Base-by-base conservation (phyloP, 768 basidiomycete species). In the Tricholoma bakamatsutake region DNA sequence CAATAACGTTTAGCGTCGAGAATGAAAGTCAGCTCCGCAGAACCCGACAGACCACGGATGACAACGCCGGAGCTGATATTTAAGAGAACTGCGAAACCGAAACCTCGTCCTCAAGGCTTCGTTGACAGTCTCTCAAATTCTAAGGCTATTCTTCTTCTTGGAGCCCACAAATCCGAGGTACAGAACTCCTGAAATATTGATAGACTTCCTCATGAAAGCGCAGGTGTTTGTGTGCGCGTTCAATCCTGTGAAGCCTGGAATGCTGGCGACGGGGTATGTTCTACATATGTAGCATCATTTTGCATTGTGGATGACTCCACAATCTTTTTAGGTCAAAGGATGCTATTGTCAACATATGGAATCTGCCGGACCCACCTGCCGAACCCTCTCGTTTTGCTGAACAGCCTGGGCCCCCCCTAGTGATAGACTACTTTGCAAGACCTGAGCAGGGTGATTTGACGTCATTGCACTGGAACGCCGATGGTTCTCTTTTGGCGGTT, bases 191-290 rank as follows among this genome's bases (percentile, higher is more conserved):
- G 42, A 21, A 53, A 42, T 18, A 18, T 53, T 47, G 33, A 24
- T 17, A 43, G 48, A 17, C 47, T 47, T 37, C 48, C 21, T 45
- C 28, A 24, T 18, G 31, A 58, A 39, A 53, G 28, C 52, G 24
- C 54, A 91, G 89, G 87, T 93, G 6, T 93, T 91, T 53, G 83
- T 88, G 5, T 88, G 88, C 54, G 81, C 85, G 4, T 93, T 88
- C 77, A 92, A 89, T 69, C 89, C 90, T 11, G 74, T 70, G 35
- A 72, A 78, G 33, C 73, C 73, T 30, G 75, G 79, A 37, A 63
- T 83, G n/a, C 69, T 93, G 15, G 87, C 87, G 18, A 83, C 89
- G 28, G 90, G 90, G 89, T 90, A 68, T 57, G 81, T 62, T 39
- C 50, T 49, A 34, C 55, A 9, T n/a, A 49, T 56, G 11, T 48